Percentiles rank a stretch among this genome's conserved stretches.
These are phyloP conservation scores for Pulicaria dysenterica DNA, from an alignment of 129 eudicot species.

Conservation along the genomic window DNA sequence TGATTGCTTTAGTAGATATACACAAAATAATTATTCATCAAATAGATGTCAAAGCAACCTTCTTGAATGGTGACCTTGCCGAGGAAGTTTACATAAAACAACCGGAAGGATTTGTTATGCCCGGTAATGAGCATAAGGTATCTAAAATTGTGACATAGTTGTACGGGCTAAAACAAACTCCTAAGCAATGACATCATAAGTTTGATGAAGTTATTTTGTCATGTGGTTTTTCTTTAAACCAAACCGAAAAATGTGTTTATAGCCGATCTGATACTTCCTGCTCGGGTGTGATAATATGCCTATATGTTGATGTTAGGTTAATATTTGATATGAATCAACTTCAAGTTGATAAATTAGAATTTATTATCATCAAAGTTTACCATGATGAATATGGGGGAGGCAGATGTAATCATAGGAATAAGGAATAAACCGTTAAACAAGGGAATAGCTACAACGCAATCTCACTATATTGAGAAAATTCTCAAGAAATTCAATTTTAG, in stretches of 20 bases:
- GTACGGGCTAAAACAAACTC: no score
- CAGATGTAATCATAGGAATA: background rate
- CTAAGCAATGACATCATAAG: slow-evolving; percentile 1
- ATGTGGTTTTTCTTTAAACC: background rate
- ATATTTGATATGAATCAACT: background rate
- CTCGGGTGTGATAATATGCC: background rate
- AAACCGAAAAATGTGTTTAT: background rate
- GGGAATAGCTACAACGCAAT: background rate
- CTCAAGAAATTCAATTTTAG: no score
- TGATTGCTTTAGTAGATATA: no score
- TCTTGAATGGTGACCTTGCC: no score
- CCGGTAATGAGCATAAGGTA: no score
- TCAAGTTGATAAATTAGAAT: background rate
- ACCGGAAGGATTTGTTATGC: no score
- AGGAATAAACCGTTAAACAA: no score
- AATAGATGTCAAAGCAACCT: background rate
- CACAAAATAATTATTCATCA: background rate
- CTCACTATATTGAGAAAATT: no score
- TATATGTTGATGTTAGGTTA: no score
- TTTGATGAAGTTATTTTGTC: slow-evolving; percentile 6
- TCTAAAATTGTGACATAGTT: no score
- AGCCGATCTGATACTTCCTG: background rate
- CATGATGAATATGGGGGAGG: background rate
- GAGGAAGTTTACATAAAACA: no score
- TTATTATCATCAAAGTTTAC: slow-evolving; percentile 3